Conservation (phyloP, 495 filamentous ascomycete genomes). For the Aspergillus diversus region DNA sequence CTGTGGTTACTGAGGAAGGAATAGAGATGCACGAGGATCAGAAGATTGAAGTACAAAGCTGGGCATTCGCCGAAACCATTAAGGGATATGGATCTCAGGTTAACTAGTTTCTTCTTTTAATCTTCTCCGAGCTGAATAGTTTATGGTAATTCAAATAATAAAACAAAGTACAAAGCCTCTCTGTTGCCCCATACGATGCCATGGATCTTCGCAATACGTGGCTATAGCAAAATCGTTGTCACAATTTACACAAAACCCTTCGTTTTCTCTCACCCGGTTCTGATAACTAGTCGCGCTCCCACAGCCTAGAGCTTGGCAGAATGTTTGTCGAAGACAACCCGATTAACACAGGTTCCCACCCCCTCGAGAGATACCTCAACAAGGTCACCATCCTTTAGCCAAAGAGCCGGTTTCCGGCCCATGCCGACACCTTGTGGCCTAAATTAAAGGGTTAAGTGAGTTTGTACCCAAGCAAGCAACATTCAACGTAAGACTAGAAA, state of each 20-base stretch:
- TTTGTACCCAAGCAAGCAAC: background rate
- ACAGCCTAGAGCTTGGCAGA: constrained; percentile 53
- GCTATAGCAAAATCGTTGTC: background rate
- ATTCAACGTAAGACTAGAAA: background rate
- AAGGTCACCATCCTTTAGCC: constrained; percentile 80
- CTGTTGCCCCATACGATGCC: constrained; percentile 1
- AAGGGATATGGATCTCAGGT: constrained; percentile 75
- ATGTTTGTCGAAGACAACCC: constrained; percentile 65
- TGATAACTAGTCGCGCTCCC: background rate
- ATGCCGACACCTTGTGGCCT: constrained; percentile 80
- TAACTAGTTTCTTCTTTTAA: constrained; percentile 42
- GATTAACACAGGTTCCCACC: constrained; percentile 73
- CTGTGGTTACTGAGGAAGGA: constrained; percentile 78
- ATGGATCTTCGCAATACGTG: background rate
- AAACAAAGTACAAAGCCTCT: constrained; percentile 5
- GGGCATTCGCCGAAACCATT: constrained; percentile 92
- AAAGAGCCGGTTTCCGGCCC: constrained; percentile 71
- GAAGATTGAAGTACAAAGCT: constrained; percentile 82
- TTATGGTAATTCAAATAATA: constrained; percentile 14
- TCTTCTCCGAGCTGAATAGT: background rate
- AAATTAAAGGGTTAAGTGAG: constrained; percentile 30
- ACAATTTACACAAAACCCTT: too few species aligned
- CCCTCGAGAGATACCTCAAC: constrained; percentile 74
- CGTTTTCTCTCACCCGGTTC: too few species aligned
- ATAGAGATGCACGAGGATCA: constrained; percentile 83